Evolutionary conservation across 768 basidiomycete species (phyloP).

Genomic region (Phaffia tasmanica): DNA sequence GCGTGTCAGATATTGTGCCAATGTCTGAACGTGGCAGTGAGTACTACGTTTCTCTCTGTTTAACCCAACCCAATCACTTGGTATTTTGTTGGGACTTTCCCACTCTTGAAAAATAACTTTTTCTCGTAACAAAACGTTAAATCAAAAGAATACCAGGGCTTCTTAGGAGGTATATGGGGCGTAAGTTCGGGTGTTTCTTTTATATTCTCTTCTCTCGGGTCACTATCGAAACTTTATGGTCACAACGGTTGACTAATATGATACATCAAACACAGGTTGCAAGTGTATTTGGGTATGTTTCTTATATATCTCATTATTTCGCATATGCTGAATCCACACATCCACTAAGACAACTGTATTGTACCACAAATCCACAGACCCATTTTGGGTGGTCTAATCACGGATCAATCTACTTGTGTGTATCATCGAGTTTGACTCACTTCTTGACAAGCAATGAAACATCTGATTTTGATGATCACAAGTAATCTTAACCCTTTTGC

Average conservation of each 20-base stretch:
- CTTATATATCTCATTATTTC: background rate
- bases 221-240: no score
- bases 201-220: no score
- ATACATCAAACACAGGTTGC: background rate
- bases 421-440: background rate
- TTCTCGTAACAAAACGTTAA: no score
- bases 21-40: constrained; percentile 7
- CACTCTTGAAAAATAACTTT: no score
- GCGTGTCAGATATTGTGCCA: constrained; percentile 17
- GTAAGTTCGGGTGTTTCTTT: background rate
- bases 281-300: constrained; percentile 8
- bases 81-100: background rate
- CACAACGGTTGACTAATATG: no score
- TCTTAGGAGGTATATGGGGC: constrained; percentile 24
- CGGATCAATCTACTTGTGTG: constrained; percentile 19
- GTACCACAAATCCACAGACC: constrained; percentile 4
- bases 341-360: no score
- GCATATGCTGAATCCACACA: background rate
- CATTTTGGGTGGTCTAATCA: constrained; percentile 20
- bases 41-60: background rate
- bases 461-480: background rate
- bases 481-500: background rate
- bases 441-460: background rate
- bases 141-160: constrained; percentile 22
- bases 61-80: no score